Percentiles rank a stretch among this genome's conserved stretches.
Conservation (phyloP, 192 early-diverging fungal species). For the Umbelopsis isabellina region DNA sequence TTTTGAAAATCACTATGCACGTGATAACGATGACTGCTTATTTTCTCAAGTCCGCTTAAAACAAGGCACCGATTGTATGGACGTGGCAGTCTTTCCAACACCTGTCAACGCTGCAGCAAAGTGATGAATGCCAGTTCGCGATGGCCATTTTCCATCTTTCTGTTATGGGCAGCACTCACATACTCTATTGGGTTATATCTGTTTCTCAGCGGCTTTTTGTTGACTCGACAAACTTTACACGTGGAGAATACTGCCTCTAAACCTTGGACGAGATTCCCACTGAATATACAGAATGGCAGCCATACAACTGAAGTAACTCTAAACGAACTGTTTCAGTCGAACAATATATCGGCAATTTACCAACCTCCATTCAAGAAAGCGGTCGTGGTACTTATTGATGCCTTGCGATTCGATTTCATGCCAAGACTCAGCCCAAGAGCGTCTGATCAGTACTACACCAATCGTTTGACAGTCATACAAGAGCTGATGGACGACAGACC, state of each 20-base stretch:
- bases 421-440: slow-evolving; percentile 6
- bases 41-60: too few species aligned
- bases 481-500: slow-evolving; percentile 51
- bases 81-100: background rate
- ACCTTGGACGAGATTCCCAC: slow-evolving; percentile 32
- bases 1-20: too few species aligned
- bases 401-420: slow-evolving; percentile 69
- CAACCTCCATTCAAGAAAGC: slow-evolving; percentile 57
- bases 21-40: too few species aligned
- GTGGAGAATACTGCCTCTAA: slow-evolving; percentile 14
- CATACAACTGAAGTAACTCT: background rate
- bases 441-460: slow-evolving; percentile 43
- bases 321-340: background rate
- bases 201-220: slow-evolving; percentile 73
- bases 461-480: slow-evolving; percentile 56
- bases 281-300: background rate
- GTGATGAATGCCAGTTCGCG: background rate
- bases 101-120: background rate
- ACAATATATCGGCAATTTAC: slow-evolving; percentile 18
- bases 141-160: slow-evolving; percentile 11
- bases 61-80: too few species aligned
- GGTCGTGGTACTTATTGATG: slow-evolving; percentile 74
- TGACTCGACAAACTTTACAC: slow-evolving; percentile 67
- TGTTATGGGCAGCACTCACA: background rate
- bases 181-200: slow-evolving; percentile 61